Evolutionary conservation across 1,284 basidiomycete species (phyloP), one percentile per base, ranked within the genome.

Genomic region (Amylostereum chailletii): DNA sequence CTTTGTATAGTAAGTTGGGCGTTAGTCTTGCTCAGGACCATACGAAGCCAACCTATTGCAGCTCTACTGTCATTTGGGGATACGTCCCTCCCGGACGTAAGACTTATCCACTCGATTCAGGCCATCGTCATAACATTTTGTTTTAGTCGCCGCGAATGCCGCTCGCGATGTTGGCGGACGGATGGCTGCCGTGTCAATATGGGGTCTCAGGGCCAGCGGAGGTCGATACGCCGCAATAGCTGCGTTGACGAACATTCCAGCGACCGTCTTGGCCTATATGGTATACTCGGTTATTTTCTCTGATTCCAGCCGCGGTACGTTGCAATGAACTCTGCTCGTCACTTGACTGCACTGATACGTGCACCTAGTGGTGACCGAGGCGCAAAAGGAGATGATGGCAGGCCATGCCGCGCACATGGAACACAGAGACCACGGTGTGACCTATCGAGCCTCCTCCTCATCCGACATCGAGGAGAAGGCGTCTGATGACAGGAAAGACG

Each of bases 161-260:
- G 83, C 83, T 33, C 79, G 83, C 56, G 84, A 86, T 58, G 41
- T 87, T 44, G 84, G 83, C 19, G 79, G 71, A 2, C 75, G 83
- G 11, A 55, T 86, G 29, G 71, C 72, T 53, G 76, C 71, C 3
- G 55, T 85, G 58, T 70, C 77, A 0, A 71, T 85, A 43, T 86
- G 77, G 72, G 83, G 83, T 3, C 58, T 41, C 2, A 56, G 64
- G 51, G 82, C 81, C 19, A 60, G 65, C 26, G 81, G 81, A 29
- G 79, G 81, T 3, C 57, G 57, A 11, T 86, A 84, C 57, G 77
- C 80, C 3, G 83, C 81, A 0, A 71, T 86, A 38, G 65, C 82
- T 4, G 76, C 83, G 2, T 67, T 86, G 32, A 77, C 79, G 2
- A 85, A 83, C 58, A 81, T 85, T 47, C 79, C 77, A 2, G 76